Percentiles rank a stretch among this genome's conserved stretches.
Conservation (phyloP, 2,329 filamentous ascomycete species). For the Venturia oleaginea region DNA sequence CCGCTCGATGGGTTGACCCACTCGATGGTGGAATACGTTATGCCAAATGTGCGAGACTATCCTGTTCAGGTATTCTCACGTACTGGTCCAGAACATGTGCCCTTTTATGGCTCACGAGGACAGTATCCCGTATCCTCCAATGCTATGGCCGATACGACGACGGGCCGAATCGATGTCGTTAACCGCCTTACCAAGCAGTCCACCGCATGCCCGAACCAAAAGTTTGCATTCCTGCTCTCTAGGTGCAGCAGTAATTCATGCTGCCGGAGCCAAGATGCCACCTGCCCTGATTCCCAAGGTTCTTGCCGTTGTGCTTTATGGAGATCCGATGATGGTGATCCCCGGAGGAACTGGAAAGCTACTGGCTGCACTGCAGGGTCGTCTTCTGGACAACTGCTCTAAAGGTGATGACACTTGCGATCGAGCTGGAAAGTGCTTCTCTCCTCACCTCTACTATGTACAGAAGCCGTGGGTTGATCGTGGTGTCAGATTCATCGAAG, state of each 20-base stretch:
- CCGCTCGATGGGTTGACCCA: too few relatives aligned
- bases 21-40: too few relatives aligned
- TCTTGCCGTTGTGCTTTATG: constrained; percentile 11
- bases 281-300: constrained; percentile 2
- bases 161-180: constrained; percentile 9
- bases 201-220: constrained; percentile 11
- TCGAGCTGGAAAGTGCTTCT: constrained; percentile 13
- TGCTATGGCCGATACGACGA: constrained; percentile 3
- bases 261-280: constrained; percentile 11
- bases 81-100: too few relatives aligned
- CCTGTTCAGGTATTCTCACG: constrained; percentile 11
- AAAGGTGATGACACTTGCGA: constrained; percentile 9
- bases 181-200: constrained; percentile 12
- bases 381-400: constrained; percentile 10
- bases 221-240: constrained; percentile 14
- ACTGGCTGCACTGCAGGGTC: background rate
- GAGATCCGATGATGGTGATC: constrained; percentile 10
- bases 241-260: constrained; percentile 11
- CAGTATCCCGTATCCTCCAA: constrained; percentile 11
- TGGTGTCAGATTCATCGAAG: constrained; percentile 9
- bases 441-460: constrained; percentile 11
- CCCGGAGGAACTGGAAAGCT: background rate
- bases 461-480: constrained; percentile 10
- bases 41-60: constrained; percentile 10
- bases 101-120: background rate